Base-by-base conservation (phyloP, 2,329 filamentous ascomycete genomes). In the Colletotrichum spinosum region DNA sequence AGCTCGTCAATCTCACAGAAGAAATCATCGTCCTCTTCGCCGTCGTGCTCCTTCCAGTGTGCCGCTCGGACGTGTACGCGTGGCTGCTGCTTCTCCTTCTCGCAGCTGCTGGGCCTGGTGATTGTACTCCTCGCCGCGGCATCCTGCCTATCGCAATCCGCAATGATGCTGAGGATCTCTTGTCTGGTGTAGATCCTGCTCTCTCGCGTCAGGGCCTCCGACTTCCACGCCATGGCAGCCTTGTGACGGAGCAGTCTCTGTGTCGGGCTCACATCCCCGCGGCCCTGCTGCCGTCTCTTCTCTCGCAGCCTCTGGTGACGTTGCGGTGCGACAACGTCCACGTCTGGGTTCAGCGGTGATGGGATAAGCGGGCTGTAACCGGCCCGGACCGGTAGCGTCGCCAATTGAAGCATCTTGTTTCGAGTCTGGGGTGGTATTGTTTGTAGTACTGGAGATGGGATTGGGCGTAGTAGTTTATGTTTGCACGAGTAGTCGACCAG, bases 191-290 rank as follows among this genome's bases (percentile, higher is more conserved):
- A 67, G 8, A 64, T 64, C 15, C 60, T 50, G 45, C 60, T 64
- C 44, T 65, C 64, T 13, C 60, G 54, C 37, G 60, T 67, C 44
- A 65, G 49, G n/a, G 64, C 60, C 7, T 67, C 60, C 38, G 74
- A 76, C 15, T 72, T 74, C 79, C 79, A 81, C 6, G 80, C 80
- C 57, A 73, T 72, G 6, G 77, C 79, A 2, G 79, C 81, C 67
- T 81, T 82, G 60, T 77, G 73, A 35, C 81, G 74, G 61, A 83
- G 75, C 15, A 83, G 69, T 37, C 72, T 73, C 68, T 82, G 74
- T 1, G 79, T 77, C 25, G 81, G 80, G 62, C 80, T 81, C 56
- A 75, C 69, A 25, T 72, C 71, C 44, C 67, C 65, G 34, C 57
- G 56, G 48, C 42, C 37, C 55, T 71, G 69, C 55, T 67, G 51